phyloP scores from a whole-genome alignment of 2,329 filamentous ascomycete species.

The Colletotrichum eleusines region DNA sequence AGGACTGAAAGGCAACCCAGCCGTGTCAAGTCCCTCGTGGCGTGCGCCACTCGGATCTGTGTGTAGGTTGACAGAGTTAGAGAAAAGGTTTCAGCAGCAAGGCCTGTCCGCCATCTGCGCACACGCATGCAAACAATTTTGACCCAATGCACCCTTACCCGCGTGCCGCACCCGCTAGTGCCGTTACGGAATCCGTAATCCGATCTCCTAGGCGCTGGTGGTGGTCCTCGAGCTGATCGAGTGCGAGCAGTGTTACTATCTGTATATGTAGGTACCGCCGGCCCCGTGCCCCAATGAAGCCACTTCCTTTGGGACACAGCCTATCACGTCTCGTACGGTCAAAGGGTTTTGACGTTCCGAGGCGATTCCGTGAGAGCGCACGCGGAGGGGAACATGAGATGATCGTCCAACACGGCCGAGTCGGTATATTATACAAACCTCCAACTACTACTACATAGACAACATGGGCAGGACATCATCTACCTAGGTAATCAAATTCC shows the following conservation, averaged over 20 bases:
- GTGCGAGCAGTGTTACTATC: too few species aligned
- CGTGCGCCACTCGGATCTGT: conserved; percentile 41
- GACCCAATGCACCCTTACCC: conserved; percentile 9
- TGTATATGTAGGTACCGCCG: too few species aligned
- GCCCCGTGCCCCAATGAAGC: conserved; percentile 21
- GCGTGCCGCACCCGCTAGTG: neutral
- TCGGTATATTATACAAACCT: too few species aligned
- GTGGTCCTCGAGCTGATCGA: neutral
- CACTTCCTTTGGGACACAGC: conserved; percentile 24
- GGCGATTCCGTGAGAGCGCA: conserved; percentile 28
- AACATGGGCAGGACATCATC: neutral
- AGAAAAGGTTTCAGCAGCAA: conserved; percentile 40
- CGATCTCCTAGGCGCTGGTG: too few species aligned
- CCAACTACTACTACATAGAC: too few species aligned
- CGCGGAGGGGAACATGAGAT: conserved; percentile 26
- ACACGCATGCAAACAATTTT: conserved; percentile 28
- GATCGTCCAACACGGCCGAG: conserved; percentile 34
- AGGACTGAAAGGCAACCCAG: neutral
- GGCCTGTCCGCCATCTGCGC: conserved; percentile 32
- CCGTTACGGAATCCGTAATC: neutral
- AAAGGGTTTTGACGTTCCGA: conserved; percentile 35
- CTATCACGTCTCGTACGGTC: conserved; percentile 24
- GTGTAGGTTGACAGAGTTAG: conserved; percentile 41
- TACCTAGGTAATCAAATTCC: conserved; percentile 11
- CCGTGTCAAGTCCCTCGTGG: conserved; percentile 33